Evolutionary conservation across 306 rosid species (phyloP).

Genomic region (Trifolium pratense): DNA sequence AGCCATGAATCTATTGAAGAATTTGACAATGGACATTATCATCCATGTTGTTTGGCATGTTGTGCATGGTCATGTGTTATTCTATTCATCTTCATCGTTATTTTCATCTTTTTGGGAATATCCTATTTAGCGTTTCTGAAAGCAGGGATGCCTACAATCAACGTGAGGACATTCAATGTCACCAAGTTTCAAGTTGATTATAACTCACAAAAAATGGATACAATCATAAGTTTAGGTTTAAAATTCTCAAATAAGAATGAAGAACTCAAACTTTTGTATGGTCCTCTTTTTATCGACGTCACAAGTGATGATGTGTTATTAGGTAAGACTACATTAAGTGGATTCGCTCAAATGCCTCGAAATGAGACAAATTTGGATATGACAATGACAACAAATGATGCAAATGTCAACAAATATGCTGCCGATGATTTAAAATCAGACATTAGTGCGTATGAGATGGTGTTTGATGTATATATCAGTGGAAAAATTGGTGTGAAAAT

Average conservation of each 20-base stretch:
- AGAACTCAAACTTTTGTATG: slow-evolving; percentile 41
- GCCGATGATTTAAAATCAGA: slow-evolving; percentile 34
- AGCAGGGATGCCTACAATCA: slow-evolving; percentile 49
- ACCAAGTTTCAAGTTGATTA: slow-evolving; percentile 37
- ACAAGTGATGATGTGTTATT: not conserved
- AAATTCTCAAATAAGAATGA: slow-evolving; percentile 53
- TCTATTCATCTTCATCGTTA: slow-evolving; percentile 28
- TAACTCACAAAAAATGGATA: slow-evolving; percentile 10
- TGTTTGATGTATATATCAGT: slow-evolving; percentile 36
- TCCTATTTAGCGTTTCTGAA: slow-evolving; percentile 49
- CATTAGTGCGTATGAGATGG: slow-evolving; percentile 28
- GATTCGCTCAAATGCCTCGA: slow-evolving; percentile 45
- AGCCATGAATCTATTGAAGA: not conserved
- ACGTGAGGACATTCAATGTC: slow-evolving; percentile 37
- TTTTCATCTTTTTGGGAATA: slow-evolving; percentile 42
- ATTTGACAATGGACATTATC: slow-evolving; percentile 24
- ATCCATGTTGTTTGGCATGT: slow-evolving; percentile 36
- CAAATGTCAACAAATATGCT: slow-evolving; percentile 29
- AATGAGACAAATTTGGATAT: slow-evolving; percentile 40
- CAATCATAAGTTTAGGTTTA: slow-evolving; percentile 12
- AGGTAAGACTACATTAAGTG: slow-evolving; percentile 23
- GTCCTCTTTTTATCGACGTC: slow-evolving; percentile 32
- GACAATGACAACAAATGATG: slow-evolving; percentile 14
- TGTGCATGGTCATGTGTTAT: slow-evolving; percentile 52
- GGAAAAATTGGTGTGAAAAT: slow-evolving; percentile 48